Conservation (phyloP, 768 basidiomycete species). For the Hericium coralloides region DNA sequence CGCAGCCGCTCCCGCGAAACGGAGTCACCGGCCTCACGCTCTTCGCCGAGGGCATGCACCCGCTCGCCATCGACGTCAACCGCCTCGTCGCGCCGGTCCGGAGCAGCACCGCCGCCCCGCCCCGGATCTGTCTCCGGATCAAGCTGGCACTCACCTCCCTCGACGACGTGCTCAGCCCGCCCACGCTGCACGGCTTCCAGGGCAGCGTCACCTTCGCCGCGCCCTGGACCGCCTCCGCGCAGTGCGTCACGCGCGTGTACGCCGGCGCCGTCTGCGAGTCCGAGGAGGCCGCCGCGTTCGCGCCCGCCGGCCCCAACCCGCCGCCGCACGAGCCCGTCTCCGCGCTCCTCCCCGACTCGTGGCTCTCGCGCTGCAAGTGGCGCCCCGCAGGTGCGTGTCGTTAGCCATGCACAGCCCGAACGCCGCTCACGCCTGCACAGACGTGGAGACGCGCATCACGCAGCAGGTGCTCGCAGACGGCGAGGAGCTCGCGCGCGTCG, state of each 20-base stretch:
- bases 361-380: slow-evolving; percentile 60
- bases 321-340: slow-evolving; percentile 25
- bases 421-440: slow-evolving; percentile 21
- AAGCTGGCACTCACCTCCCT: slow-evolving; percentile 49
- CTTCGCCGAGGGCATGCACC: slow-evolving; percentile 62
- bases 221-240: slow-evolving; percentile 45
- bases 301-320: slow-evolving; percentile 25
- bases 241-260: slow-evolving; percentile 56
- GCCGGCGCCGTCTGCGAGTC: slow-evolving; percentile 40
- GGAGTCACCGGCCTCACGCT: slow-evolving; percentile 38
- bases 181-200: slow-evolving; percentile 56
- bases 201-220: slow-evolving; percentile 46
- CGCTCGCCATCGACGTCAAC: slow-evolving; percentile 52
- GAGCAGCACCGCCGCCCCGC: slow-evolving; percentile 24
- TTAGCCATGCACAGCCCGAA: neutral
- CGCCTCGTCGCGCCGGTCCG: slow-evolving; percentile 31
- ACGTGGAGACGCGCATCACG: slow-evolving; percentile 45
- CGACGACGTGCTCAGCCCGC: slow-evolving; percentile 41
- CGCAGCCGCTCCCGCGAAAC: slow-evolving; percentile 27
- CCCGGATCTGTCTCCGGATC: slow-evolving; percentile 42
- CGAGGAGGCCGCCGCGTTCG: slow-evolving; percentile 44
- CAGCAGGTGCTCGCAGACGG: slow-evolving; percentile 66
- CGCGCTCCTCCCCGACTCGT: slow-evolving; percentile 58
- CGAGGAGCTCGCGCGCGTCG: slow-evolving; percentile 50
- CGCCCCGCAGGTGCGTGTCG: slow-evolving; percentile 49